These are phyloP conservation scores for Taphrina sp. DNA, from an alignment of 1,139 yeast species.

Conservation along the genomic window DNA sequence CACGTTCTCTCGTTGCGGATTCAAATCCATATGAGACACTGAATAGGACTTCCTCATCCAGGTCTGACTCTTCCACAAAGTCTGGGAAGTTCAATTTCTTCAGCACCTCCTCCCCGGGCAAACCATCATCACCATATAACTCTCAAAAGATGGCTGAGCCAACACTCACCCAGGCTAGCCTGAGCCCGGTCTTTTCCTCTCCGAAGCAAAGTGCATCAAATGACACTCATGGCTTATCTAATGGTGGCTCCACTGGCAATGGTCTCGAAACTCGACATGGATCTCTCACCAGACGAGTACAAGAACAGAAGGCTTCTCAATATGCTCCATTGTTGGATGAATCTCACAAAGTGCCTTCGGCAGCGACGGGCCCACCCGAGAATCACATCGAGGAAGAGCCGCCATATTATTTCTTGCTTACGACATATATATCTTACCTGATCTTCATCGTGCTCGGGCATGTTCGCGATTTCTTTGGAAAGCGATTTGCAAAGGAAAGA, in stretches of 20 bases:
- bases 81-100: slow-evolving; percentile 17
- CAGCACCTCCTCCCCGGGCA: slow-evolving; percentile 8
- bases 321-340: slow-evolving; percentile 37
- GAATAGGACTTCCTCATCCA: slow-evolving; percentile 1
- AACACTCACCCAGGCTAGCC: slow-evolving; percentile 6
- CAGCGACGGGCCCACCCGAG: slow-evolving; percentile 35
- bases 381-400: slow-evolving; percentile 66
- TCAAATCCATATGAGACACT: slow-evolving; percentile 11
- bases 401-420: slow-evolving; percentile 70
- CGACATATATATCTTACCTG: slow-evolving; percentile 81
- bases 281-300: slow-evolving; percentile 1
- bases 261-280: slow-evolving; percentile 25
- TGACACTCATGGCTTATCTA: neutral
- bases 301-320: slow-evolving; percentile 34
- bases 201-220: neutral
- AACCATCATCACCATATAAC: slow-evolving; percentile 14
- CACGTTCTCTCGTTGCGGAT: slow-evolving; percentile 11
- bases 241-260: slow-evolving; percentile 13
- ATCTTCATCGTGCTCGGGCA: slow-evolving; percentile 85
- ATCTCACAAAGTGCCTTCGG: slow-evolving; percentile 37
- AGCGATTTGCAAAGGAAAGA: slow-evolving; percentile 62
- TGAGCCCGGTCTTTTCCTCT: slow-evolving; percentile 4
- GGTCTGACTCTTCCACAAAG: slow-evolving; percentile 2
- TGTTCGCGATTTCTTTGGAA: slow-evolving; percentile 81
- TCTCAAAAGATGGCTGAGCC: slow-evolving; percentile 19